Evolutionary conservation across 805 yeast species (phyloP).

Genomic region (Maudiozyma saulgeensis): DNA sequence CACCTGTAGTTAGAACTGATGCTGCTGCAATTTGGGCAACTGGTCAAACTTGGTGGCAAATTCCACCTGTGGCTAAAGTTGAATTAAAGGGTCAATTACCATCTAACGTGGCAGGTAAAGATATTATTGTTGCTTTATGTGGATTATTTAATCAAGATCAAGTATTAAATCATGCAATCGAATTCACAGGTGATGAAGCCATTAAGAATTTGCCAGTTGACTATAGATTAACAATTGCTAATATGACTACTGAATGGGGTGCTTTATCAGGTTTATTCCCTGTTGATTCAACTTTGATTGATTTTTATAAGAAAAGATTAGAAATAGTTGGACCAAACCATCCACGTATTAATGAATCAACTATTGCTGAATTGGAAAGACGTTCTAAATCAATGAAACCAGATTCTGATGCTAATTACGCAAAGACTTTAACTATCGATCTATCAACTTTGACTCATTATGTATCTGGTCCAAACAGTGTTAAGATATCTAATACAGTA

Average conservation of each 20-base stretch:
- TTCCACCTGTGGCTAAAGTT: conserved; percentile 95
- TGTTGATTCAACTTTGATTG: conserved; percentile 68
- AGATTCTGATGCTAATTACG: conserved; percentile 75
- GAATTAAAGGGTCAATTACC: conserved; percentile 77
- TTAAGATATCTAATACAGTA: conserved; percentile 76
- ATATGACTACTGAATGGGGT: conserved; percentile 99
- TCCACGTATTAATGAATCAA: conserved; percentile 64
- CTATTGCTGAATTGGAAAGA: conserved; percentile 36
- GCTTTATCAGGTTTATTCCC: conserved; percentile 96
- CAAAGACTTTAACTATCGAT: conserved; percentile 79
- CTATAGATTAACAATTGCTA: conserved; percentile 85
- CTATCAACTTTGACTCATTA: conserved; percentile 74
- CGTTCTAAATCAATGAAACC: conserved; percentile 30
- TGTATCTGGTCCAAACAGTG: conserved; percentile 95
- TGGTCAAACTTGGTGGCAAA: conserved; percentile 99
- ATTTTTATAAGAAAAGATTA: conserved; percentile 68
- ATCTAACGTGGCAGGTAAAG: conserved; percentile 87
- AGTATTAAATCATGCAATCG: conserved; percentile 88
- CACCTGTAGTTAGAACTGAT: conserved; percentile 96
- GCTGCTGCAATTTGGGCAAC: conserved; percentile 99
- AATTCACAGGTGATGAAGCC: conserved; percentile 82
- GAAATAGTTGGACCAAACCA: conserved; percentile 50
- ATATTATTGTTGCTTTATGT: conserved; percentile 91
- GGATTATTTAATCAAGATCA: conserved; percentile 89
- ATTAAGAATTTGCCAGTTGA: conserved; percentile 62